Evolutionary conservation across 139 green algal species (phyloP).

Genomic region (Chlamydomonas schloesseri): DNA sequence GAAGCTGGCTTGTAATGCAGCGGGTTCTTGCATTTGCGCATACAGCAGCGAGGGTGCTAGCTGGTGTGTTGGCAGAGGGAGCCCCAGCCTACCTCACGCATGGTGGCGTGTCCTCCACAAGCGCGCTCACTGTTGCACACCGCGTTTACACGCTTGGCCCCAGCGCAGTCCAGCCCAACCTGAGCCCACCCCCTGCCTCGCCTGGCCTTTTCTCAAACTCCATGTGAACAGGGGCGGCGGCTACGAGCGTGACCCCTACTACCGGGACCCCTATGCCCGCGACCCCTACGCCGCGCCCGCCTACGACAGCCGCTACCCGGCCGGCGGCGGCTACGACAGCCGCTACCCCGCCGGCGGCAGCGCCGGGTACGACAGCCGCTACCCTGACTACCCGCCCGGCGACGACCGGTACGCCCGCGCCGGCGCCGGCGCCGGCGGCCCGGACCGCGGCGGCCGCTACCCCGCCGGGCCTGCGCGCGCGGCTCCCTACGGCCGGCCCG

Average conservation of each 20-base stretch:
- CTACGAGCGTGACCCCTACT: constrained; percentile 45
- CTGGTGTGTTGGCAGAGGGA: too few relatives aligned
- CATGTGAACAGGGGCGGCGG: neutral
- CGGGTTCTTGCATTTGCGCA: too few relatives aligned
- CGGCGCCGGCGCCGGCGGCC: constrained; percentile 20
- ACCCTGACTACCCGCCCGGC: constrained; percentile 31
- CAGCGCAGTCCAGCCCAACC: too few relatives aligned
- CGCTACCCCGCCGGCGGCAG: neutral
- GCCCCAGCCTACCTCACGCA: too few relatives aligned
- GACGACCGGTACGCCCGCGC: constrained; percentile 6
- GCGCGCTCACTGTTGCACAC: too few relatives aligned
- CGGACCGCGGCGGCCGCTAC: constrained; percentile 31
- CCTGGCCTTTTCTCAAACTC: too few relatives aligned
- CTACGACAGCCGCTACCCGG: neutral
- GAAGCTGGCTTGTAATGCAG: too few relatives aligned
- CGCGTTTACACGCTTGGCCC: too few relatives aligned
- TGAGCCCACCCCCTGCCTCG: neutral
- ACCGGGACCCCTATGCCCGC: constrained; percentile 42
- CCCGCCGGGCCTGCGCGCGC: neutral
- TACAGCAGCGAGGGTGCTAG: too few relatives aligned
- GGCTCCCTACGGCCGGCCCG: constrained; percentile 26
- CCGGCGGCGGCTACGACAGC: constrained; percentile 8
- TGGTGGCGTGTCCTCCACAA: too few relatives aligned
- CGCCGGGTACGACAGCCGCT: constrained; percentile 29
- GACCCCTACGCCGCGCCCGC: constrained; percentile 26